Evolutionary conservation across 768 basidiomycete species (phyloP).

Genomic region (Mycena epipterygia): DNA sequence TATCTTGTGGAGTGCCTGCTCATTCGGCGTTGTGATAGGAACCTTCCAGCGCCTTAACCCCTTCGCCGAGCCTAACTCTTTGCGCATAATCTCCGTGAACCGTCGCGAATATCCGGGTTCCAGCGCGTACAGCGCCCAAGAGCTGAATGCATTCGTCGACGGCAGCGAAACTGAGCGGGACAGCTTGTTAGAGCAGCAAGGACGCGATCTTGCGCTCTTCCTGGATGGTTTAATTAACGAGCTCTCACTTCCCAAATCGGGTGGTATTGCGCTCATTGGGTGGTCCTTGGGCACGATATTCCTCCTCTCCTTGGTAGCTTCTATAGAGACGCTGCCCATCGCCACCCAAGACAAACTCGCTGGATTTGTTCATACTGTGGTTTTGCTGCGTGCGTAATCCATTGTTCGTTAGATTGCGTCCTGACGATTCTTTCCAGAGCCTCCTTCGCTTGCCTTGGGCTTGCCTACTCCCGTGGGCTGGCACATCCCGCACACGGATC

Average conservation of each 20-base stretch:
- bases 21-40: slow-evolving; percentile 32
- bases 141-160: slow-evolving; percentile 31
- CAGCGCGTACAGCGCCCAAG: slow-evolving; percentile 45
- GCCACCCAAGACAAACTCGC: slow-evolving; percentile 35
- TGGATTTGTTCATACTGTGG: slow-evolving; percentile 38
- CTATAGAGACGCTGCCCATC: slow-evolving; percentile 36
- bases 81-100: slow-evolving; percentile 49
- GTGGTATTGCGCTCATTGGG: slow-evolving; percentile 41
- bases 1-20: not conserved
- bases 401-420: not conserved
- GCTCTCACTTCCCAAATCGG: slow-evolving; percentile 32
- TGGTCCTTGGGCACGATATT: slow-evolving; percentile 50
- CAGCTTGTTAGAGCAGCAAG: slow-evolving; percentile 43
- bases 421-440: slow-evolving; percentile 29
- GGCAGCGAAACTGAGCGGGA: slow-evolving; percentile 37
- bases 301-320: slow-evolving; percentile 38
- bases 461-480: slow-evolving; percentile 31
- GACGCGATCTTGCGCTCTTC: slow-evolving; percentile 45
- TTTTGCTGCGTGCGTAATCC: slow-evolving; percentile 38
- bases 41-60: slow-evolving; percentile 41
- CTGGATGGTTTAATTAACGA: slow-evolving; percentile 42
- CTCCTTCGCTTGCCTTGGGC: slow-evolving; percentile 39
- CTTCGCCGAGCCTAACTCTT: slow-evolving; percentile 31
- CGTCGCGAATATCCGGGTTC: slow-evolving; percentile 51
- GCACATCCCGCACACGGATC: slow-evolving; percentile 43